Percentiles rank a stretch among this genome's conserved stretches.
Evolutionary conservation across 495 filamentous ascomycete genomes (phyloP).

Genomic region (Usnea hakonensis): DNA sequence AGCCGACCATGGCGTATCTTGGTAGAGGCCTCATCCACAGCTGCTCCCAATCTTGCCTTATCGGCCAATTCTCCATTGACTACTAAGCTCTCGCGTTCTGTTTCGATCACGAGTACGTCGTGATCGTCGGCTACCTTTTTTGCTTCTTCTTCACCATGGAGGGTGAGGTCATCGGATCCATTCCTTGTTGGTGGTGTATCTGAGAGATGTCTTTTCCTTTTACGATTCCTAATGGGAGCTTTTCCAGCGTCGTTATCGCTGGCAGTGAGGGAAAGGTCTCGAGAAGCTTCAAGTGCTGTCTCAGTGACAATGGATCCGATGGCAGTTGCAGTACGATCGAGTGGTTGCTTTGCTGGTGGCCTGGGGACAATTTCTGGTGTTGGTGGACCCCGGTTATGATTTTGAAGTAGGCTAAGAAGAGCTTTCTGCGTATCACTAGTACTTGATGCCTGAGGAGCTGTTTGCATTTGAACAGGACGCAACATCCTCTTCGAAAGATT

Average conservation of each 20-base stretch:
- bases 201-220: neutral
- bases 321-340: no score
- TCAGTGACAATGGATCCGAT: neutral
- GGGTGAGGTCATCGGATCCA: neutral
- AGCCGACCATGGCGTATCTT: neutral
- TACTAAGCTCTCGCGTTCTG: neutral
- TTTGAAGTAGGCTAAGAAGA: conserved; percentile 1
- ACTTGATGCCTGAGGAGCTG: neutral
- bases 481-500: neutral
- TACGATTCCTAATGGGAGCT: neutral
- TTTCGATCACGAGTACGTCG: neutral
- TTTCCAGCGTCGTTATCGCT: neutral
- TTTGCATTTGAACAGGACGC: neutral
- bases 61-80: neutral
- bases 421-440: neutral
- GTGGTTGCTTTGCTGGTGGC: neutral
- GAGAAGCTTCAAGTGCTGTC: neutral
- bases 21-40: neutral
- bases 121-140: neutral
- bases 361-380: neutral
- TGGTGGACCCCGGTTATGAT: neutral
- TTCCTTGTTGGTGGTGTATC: neutral
- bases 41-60: neutral
- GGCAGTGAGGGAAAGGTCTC: neutral
- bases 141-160: no score